Conservation (phyloP, 305 asterid species). For the Stenogyne calaminthoides region DNA sequence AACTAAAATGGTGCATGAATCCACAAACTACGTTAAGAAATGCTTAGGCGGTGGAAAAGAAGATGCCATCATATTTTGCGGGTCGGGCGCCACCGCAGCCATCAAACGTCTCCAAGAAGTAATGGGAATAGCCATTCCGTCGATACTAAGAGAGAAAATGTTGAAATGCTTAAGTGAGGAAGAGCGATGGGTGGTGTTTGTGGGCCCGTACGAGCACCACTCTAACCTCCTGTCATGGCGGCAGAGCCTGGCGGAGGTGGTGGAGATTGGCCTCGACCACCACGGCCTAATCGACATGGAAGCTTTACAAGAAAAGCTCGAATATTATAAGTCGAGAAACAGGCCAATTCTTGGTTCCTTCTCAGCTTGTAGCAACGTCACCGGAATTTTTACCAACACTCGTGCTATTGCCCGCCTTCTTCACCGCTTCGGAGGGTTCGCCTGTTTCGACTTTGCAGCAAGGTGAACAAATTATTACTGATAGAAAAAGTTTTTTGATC, state of each 20-base stretch:
- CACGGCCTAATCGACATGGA: conserved; percentile 54
- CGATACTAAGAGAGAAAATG: conserved; percentile 49
- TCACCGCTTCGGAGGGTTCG: conserved; percentile 62
- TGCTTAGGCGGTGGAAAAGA: conserved; percentile 63
- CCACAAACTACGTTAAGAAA: conserved; percentile 50
- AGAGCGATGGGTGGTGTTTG: conserved; percentile 69
- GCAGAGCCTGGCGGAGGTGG: conserved; percentile 70
- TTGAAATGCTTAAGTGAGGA: conserved; percentile 37
- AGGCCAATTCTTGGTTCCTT: conserved; percentile 66
- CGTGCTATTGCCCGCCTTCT: conserved; percentile 53
- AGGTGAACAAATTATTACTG: conserved; percentile 34
- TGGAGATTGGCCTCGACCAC: conserved; percentile 63
- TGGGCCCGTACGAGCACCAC: conserved; percentile 82
- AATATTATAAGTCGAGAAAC: conserved; percentile 33
- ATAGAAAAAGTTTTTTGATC: too few relatives aligned
- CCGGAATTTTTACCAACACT: conserved; percentile 55
- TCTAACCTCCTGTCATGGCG: conserved; percentile 76
- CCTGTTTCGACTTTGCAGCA: conserved; percentile 73
- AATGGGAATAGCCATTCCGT: conserved; percentile 56
- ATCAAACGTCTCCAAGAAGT: conserved; percentile 77
- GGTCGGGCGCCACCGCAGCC: conserved; percentile 77
- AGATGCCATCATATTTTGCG: conserved; percentile 58
- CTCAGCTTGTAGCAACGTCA: conserved; percentile 83
- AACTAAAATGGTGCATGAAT: conserved; percentile 50
- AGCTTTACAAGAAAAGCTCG: conserved; percentile 39